phyloP scores from a whole-genome alignment of 495 filamentous ascomycete genomes.

The Thozetella sp. region DNA sequence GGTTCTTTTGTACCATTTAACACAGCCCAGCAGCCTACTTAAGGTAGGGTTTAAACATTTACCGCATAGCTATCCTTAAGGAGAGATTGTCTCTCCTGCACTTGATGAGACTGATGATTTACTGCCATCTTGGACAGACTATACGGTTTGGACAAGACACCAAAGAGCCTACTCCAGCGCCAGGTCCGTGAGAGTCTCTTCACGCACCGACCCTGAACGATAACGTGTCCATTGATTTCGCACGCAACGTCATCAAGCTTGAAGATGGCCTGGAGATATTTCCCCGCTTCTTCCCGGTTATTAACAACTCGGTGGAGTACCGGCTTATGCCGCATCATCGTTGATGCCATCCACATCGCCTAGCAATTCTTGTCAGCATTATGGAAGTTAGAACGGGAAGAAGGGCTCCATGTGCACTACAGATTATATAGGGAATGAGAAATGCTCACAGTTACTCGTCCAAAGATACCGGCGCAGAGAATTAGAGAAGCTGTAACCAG shows the following conservation, averaged over 20 bases:
- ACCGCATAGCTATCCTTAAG: too few relatives aligned
- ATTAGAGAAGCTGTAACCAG: neutral
- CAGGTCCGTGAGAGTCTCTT: neutral
- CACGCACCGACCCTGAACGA: neutral
- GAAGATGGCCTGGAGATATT: constrained; percentile 3
- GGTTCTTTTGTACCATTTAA: too few relatives aligned
- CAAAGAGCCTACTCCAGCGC: neutral
- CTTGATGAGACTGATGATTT: too few relatives aligned
- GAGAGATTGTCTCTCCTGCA: too few relatives aligned
- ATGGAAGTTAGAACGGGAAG: neutral
- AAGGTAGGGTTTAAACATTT: too few relatives aligned
- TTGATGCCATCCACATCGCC: neutral
- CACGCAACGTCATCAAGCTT: neutral
- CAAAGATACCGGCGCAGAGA: constrained; percentile 1
- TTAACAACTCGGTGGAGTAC: neutral
- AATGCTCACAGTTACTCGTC: neutral
- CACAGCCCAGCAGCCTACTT: too few relatives aligned
- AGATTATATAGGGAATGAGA: too few relatives aligned
- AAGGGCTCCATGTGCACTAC: too few relatives aligned
- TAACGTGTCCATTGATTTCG: constrained; percentile 1
- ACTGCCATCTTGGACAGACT: neutral
- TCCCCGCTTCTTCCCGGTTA: neutral
- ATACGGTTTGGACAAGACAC: neutral
- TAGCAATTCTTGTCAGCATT: neutral
- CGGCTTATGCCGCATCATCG: constrained; percentile 1